Evolutionary conservation across 139 green algal genomes (phyloP).

Genomic region (Edaphochlamys debaryana): DNA sequence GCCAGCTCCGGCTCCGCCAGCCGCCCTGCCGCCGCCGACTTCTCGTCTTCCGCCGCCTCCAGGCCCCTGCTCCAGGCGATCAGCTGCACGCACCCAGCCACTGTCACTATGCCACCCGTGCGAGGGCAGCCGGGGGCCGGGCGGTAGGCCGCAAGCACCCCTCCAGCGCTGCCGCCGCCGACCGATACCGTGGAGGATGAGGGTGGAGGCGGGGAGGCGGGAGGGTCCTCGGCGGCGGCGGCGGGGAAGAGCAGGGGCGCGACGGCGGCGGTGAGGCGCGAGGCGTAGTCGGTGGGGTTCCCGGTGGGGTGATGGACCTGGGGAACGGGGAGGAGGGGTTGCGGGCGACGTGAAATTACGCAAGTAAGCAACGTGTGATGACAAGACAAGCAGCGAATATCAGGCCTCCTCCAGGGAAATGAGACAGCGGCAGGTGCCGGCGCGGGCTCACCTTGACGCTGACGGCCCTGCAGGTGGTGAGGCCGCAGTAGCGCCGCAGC

Average conservation of each 20-base stretch:
- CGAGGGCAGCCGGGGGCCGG: not conserved
- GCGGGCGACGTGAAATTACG: too few species aligned
- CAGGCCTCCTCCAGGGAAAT: too few species aligned
- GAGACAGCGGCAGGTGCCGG: too few species aligned
- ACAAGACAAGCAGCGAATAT: too few species aligned
- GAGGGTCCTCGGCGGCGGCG: not conserved
- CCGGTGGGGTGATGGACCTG: constrained; percentile 13
- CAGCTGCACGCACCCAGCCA: constrained; percentile 32
- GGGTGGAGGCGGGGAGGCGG: not conserved
- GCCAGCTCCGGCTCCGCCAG: not conserved
- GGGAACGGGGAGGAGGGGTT: not conserved
- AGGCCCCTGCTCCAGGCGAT: constrained; percentile 6
- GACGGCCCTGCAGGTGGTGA: not conserved
- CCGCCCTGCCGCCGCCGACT: not conserved
- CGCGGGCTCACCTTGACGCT: not conserved
- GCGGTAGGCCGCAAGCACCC: not conserved
- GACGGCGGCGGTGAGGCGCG: not conserved
- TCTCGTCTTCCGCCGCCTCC: not conserved
- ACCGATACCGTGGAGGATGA: too few species aligned
- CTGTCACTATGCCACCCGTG: not conserved
- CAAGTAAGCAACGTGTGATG: too few species aligned
- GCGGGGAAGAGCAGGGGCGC: constrained; percentile 1
- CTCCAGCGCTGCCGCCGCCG: too few species aligned
- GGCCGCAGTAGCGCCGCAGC: constrained; percentile 8
- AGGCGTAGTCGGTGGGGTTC: not conserved